A percentile compares a stretch with the other conserved stretches of the same genome.
These are phyloP conservation scores for Collybia mongolica DNA, from an alignment of 768 basidiomycete genomes.

Conservation along the genomic window DNA sequence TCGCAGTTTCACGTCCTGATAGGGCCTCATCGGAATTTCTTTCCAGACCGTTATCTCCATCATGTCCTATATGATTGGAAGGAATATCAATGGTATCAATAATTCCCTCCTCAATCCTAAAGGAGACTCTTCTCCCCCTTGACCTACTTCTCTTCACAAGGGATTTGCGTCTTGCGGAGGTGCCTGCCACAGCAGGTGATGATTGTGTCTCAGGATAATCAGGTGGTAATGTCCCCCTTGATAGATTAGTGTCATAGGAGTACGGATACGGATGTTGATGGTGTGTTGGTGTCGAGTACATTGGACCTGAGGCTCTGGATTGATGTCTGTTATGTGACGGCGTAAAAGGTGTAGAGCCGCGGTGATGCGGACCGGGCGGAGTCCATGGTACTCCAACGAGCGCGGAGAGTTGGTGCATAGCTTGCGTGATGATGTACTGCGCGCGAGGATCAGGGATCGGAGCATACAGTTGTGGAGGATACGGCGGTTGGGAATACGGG, in stretches of 20 bases:
- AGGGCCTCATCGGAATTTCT: background rate
- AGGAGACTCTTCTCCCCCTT: constrained; percentile 56
- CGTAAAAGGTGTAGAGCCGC: constrained; percentile 22
- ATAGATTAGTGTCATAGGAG: constrained; percentile 42
- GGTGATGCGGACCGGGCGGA: constrained; percentile 19
- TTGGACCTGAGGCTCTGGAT: constrained; percentile 14
- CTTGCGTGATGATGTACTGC: constrained; percentile 39
- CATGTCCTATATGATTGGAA: background rate
- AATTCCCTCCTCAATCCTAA: constrained; percentile 34
- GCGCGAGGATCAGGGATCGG: constrained; percentile 39
- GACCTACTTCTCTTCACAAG: constrained; percentile 50
- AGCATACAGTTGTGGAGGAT: constrained; percentile 23
- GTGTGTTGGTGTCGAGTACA: constrained; percentile 36
- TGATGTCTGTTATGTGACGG: constrained; percentile 27
- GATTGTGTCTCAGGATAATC: constrained; percentile 44
- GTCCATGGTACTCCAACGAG: constrained; percentile 20
- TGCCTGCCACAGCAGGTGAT: constrained; percentile 30
- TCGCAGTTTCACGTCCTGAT: background rate
- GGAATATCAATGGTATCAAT: constrained; percentile 11
- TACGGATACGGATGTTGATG: constrained; percentile 37
- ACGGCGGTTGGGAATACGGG: constrained; percentile 13
- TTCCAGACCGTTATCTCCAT: background rate
- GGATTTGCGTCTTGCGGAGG: constrained; percentile 27
- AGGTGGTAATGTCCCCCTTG: constrained; percentile 49
- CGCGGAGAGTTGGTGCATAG: constrained; percentile 42